phyloP scores from a whole-genome alignment of 257 asterid species.

The Jacaranda mimosifolia region DNA sequence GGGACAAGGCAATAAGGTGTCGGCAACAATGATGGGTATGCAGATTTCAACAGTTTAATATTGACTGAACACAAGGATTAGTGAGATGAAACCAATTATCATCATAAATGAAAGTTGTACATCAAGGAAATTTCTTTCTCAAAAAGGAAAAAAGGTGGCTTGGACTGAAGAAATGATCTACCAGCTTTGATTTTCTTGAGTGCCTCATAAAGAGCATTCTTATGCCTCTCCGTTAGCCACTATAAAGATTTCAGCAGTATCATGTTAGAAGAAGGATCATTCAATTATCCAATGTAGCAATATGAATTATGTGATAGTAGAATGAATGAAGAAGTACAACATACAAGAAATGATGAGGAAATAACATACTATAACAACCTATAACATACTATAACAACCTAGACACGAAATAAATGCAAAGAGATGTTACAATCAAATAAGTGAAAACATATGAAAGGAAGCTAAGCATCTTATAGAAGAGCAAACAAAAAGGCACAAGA shows the following conservation, averaged over 20 bases:
- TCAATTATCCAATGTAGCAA: conserved; percentile 1
- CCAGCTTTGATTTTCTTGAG: conserved; percentile 94
- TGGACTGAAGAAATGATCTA: conserved; percentile 30
- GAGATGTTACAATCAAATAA: background rate
- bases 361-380: too few relatives aligned
- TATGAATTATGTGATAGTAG: background rate
- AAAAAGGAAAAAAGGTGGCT: background rate
- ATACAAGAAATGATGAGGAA: conserved; percentile 19
- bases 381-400: conserved; percentile 13
- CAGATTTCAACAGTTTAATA: conserved; percentile 87
- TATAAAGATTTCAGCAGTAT: conserved; percentile 39
- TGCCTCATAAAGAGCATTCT: conserved; percentile 91
- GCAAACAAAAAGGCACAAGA: background rate
- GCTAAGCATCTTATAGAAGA: background rate
- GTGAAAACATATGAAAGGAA: background rate
- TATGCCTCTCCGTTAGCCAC: conserved; percentile 86
- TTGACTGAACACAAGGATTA: conserved; percentile 82
- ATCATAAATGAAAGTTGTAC: conserved; percentile 53
- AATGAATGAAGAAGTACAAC: conserved; percentile 4
- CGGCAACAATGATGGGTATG: conserved; percentile 70
- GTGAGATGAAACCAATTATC: conserved; percentile 94
- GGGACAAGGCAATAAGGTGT: conserved; percentile 82
- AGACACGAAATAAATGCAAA: background rate
- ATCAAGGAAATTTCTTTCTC: background rate
- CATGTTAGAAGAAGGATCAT: conserved; percentile 16